Base-by-base conservation (phyloP, 768 basidiomycete species). In the Galerina marginata region DNA sequence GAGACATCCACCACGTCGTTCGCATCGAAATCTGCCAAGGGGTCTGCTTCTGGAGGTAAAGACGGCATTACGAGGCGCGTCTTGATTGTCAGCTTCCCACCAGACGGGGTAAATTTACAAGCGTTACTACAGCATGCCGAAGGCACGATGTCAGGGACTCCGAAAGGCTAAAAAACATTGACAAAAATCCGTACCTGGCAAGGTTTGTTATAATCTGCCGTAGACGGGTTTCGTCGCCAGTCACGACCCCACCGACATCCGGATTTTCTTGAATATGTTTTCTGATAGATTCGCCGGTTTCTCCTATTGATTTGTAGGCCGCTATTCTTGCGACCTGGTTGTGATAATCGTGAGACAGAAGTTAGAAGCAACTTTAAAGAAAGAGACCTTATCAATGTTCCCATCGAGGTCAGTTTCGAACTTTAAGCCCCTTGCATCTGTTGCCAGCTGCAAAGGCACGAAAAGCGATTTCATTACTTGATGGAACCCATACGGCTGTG, bases 181-280 rank as follows among this genome's bases (percentile, higher is more conserved):
- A 50, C 15, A 36, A 16, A 33, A 51, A 44, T 29, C 12, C 67
- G 36, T 62, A 79, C 91, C 90, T 92, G 5, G 92, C 88, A 47
- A 96, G 85, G 71, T 95, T 95, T 49, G 90, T 93, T 71, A 90
- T 82, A 54, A 93, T 86, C 73, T 93, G 92, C 66, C 92, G 82
- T 52, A 94, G 70, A 12, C 93, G 84, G 47, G 89, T 88, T 67
- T 94, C 92, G 69, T 96, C 92, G 25, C 93, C 93, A 12, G 91
- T 85, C 40, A 96, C 92, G 50, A 90, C 77, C 0, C 89, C 90
- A 58, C 87, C 83, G 15, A 82, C 81, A 46, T 80, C 77, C 1
- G 83, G 81, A 59, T 83, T 68, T 38, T 81, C 77, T 16, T 59
- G 60, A 48, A 88, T 73, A 52, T 79, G 77, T 23, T 73, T 71